Conservation (phyloP, 2,329 filamentous ascomycete genomes). For the Septoria petroselini region DNA sequence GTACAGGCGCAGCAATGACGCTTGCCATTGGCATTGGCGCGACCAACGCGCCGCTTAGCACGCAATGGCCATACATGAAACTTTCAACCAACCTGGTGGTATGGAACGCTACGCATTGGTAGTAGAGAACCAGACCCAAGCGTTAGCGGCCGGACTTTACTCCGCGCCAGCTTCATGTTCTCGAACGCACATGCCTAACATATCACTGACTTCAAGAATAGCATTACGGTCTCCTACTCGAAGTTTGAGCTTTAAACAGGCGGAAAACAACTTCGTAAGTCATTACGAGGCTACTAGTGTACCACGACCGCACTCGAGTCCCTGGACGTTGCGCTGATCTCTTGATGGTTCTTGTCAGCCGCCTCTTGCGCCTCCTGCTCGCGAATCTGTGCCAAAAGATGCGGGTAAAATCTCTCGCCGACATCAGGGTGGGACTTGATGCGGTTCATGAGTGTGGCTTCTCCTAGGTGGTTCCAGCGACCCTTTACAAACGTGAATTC, state of each 20-base stretch:
- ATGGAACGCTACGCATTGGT: not conserved
- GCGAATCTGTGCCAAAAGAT: constrained; percentile 44
- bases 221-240: too few relatives aligned
- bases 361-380: constrained; percentile 38
- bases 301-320: constrained; percentile 10
- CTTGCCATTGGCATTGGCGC: too few relatives aligned
- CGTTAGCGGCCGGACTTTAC: too few relatives aligned
- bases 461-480: constrained; percentile 63
- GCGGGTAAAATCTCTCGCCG: constrained; percentile 66
- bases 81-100: too few relatives aligned
- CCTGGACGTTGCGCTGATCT: not conserved
- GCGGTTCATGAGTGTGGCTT: constrained; percentile 79
- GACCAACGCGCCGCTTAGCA: not conserved
- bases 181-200: too few relatives aligned
- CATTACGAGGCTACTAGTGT: constrained; percentile 1
- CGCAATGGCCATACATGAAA: not conserved
- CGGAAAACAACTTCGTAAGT: too few relatives aligned
- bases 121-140: too few relatives aligned
- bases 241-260: too few relatives aligned
- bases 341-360: not conserved
- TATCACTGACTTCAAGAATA: too few relatives aligned
- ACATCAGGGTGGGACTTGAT: constrained; percentile 87
- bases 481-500: constrained; percentile 82
- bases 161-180: too few relatives aligned
- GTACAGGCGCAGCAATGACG: too few relatives aligned